Percentiles rank a stretch among this genome's conserved stretches.
Conservation (phyloP, 2,329 filamentous ascomycete genomes). For the Torrubiellomyces zombiae region DNA sequence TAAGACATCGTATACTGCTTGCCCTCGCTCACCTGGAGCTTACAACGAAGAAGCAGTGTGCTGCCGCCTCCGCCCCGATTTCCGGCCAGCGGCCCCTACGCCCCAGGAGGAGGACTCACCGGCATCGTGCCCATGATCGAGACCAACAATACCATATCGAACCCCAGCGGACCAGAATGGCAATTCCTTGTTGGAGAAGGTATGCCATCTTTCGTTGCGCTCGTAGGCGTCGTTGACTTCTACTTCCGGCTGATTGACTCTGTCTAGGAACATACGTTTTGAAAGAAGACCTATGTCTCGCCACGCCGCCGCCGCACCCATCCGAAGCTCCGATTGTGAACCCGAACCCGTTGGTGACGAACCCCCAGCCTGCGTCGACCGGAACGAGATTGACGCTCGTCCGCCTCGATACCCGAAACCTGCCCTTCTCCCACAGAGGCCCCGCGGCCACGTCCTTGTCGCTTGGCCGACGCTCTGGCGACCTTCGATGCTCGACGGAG, state of each 20-base stretch:
- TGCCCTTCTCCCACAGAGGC: constrained; percentile 37
- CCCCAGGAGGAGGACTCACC: constrained; percentile 50
- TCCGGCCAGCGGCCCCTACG: constrained; percentile 55
- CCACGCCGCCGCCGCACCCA: constrained; percentile 87
- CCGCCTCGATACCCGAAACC: constrained; percentile 46
- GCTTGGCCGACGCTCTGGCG: constrained; percentile 39
- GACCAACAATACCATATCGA: constrained; percentile 77
- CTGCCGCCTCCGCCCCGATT: constrained; percentile 78
- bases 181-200: constrained; percentile 91
- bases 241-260: too few species aligned
- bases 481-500: constrained; percentile 43
- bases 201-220: too few species aligned
- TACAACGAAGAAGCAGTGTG: too few species aligned
- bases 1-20: constrained; percentile 2
- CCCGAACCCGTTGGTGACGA: constrained; percentile 80
- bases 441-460: constrained; percentile 33
- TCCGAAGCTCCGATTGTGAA: constrained; percentile 79
- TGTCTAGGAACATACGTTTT: constrained; percentile 67
- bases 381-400: constrained; percentile 76
- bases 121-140: constrained; percentile 65
- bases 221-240: too few species aligned
- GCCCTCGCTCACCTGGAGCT: constrained; percentile 3
- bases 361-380: constrained; percentile 62
- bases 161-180: constrained; percentile 67
- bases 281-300: constrained; percentile 79